These are phyloP conservation scores for Daldinia eschscholtzii DNA, from an alignment of 2,329 filamentous ascomycete genomes.

Conservation along the genomic window DNA sequence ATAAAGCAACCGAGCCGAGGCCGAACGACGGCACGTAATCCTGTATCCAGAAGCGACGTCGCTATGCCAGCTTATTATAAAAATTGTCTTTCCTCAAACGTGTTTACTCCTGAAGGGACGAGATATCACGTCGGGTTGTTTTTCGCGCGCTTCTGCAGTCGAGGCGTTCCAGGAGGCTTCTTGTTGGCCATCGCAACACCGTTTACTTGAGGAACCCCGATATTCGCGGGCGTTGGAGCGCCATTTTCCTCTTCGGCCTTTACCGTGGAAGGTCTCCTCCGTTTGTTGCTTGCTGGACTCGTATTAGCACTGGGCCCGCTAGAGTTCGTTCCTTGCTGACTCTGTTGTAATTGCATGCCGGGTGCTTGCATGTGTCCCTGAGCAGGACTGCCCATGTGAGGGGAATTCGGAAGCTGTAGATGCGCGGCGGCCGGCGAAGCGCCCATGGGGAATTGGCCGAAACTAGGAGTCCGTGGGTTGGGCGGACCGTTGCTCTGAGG, in stretches of 20 bases:
- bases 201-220: constrained; percentile 62
- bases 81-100: constrained; percentile 16
- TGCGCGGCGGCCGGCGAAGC: constrained; percentile 71
- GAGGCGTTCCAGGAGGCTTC: constrained; percentile 67
- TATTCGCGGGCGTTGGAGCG: constrained; percentile 62
- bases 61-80: constrained; percentile 43
- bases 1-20: constrained; percentile 42
- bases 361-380: constrained; percentile 73
- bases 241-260: constrained; percentile 69
- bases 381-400: constrained; percentile 72
- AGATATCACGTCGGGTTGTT: constrained; percentile 54
- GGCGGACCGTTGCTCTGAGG: constrained; percentile 56
- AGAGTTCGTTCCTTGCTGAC: constrained; percentile 75
- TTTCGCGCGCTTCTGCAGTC: constrained; percentile 68
- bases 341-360: constrained; percentile 75
- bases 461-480: constrained; percentile 66
- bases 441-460: constrained; percentile 69
- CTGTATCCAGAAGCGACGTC: constrained; percentile 49
- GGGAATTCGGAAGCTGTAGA: constrained; percentile 72
- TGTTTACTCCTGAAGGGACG: neutral
- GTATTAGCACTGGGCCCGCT: constrained; percentile 77
- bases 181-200: constrained; percentile 61
- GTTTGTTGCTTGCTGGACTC: constrained; percentile 71
- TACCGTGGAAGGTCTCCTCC: constrained; percentile 68
- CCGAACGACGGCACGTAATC: constrained; percentile 40